Percentiles rank a stretch among this genome's conserved stretches.
These are phyloP conservation scores for Aspergillaceae sp. DNA, from an alignment of 2,329 filamentous ascomycete species.

Conservation along the genomic window DNA sequence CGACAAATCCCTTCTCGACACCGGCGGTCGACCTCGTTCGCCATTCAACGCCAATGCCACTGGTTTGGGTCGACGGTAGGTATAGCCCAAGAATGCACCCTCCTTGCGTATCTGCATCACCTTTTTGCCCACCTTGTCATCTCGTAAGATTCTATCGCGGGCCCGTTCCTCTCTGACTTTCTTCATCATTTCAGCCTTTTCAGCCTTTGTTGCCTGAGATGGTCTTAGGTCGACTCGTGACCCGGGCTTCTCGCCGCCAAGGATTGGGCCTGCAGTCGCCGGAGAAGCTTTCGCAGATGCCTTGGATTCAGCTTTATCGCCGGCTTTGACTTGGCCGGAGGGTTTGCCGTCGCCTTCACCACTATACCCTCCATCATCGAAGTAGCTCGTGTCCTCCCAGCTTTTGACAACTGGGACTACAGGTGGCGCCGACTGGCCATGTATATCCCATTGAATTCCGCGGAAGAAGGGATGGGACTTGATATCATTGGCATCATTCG, in stretches of 20 bases:
- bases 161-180: conserved; percentile 66
- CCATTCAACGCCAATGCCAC: conserved; percentile 26
- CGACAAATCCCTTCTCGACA: conserved; percentile 15
- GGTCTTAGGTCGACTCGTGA: neutral
- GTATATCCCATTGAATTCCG: conserved; percentile 65
- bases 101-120: conserved; percentile 75
- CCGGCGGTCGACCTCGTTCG: conserved; percentile 23
- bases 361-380: conserved; percentile 65
- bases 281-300: neutral
- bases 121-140: conserved; percentile 54
- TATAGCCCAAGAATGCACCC: conserved; percentile 82
- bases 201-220: conserved; percentile 18
- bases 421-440: conserved; percentile 64
- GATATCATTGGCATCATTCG: conserved; percentile 80
- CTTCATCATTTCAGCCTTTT: conserved; percentile 6
- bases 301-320: neutral
- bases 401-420: conserved; percentile 66
- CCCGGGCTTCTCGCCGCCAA: neutral
- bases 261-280: neutral
- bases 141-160: conserved; percentile 75
- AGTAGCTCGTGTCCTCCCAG: conserved; percentile 75
- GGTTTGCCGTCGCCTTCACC: conserved; percentile 39
- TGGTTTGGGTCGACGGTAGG: conserved; percentile 53
- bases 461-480: conserved; percentile 82
- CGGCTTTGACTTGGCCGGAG: neutral